Conservation (phyloP, 139 green algal species). For the Dunaliella primolecta region DNA sequence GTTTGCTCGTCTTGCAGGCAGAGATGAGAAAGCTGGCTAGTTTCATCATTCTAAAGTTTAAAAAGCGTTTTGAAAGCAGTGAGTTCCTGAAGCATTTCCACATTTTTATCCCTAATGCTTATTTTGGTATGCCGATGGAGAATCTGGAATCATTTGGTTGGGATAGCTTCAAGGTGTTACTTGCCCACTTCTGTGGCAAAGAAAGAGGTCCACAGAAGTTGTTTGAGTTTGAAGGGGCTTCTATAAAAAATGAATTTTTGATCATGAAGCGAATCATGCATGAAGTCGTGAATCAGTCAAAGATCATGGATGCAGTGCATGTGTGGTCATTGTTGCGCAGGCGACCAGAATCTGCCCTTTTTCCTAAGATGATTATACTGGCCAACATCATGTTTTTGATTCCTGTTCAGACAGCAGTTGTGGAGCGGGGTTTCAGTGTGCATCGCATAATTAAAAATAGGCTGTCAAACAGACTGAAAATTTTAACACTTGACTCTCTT, state of each 20-base stretch:
- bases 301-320: background rate
- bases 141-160: background rate
- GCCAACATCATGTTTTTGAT: background rate
- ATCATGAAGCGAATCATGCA: background rate
- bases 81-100: background rate
- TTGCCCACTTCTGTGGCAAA: background rate
- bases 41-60: background rate
- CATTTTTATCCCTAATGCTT: background rate
- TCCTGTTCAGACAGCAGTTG: background rate
- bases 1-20: background rate
- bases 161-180: background rate
- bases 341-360: background rate
- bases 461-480: background rate
- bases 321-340: background rate
- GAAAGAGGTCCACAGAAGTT: background rate
- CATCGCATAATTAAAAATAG: background rate
- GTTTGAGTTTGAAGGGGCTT: background rate
- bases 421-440: conserved; percentile 1
- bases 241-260: background rate
- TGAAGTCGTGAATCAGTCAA: background rate
- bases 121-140: background rate
- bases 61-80: background rate
- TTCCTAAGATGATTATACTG: background rate
- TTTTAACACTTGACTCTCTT: background rate
- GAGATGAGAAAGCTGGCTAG: background rate